Conservation (phyloP, 371 early-diverging fungal species). For the Lichtheimia corymbifera region DNA sequence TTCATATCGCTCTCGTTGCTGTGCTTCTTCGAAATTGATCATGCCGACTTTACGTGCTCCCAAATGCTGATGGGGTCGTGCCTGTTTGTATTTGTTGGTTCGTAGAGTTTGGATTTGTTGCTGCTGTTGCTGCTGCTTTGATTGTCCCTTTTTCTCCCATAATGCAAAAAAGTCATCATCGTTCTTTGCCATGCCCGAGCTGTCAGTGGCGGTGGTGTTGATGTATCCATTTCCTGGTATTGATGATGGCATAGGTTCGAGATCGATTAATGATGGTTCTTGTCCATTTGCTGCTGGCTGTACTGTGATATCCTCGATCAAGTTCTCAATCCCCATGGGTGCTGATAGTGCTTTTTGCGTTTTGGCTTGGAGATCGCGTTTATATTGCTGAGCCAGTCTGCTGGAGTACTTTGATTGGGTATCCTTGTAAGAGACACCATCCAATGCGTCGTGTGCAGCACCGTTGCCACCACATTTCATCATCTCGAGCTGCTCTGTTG, state of each 20-base stretch:
- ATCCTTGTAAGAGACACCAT: slow-evolving; percentile 54
- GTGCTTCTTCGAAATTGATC: slow-evolving; percentile 85
- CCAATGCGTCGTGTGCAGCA: slow-evolving; percentile 72
- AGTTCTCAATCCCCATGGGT: not conserved
- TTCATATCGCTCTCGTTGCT: slow-evolving; percentile 66
- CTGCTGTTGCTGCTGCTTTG: not conserved
- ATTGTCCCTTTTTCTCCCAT: slow-evolving; percentile 15
- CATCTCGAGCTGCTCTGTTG: slow-evolving; percentile 82
- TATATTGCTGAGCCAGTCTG: slow-evolving; percentile 75
- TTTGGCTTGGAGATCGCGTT: slow-evolving; percentile 63
- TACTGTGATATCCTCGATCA: not conserved
- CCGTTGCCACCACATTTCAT: slow-evolving; percentile 88
- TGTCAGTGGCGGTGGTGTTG: not conserved
- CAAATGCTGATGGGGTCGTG: slow-evolving; percentile 4
- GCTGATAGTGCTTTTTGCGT: not conserved
- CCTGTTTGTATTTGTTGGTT: slow-evolving; percentile 2
- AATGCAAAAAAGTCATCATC: slow-evolving; percentile 22
- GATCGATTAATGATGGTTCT: slow-evolving; percentile 12
- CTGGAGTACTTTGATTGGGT: slow-evolving; percentile 82
- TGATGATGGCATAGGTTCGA: slow-evolving; percentile 8
- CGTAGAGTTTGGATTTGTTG: not conserved
- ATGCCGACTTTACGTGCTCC: slow-evolving; percentile 17
- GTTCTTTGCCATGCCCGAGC: slow-evolving; percentile 2
- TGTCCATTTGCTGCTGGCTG: not conserved
- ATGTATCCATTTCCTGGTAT: slow-evolving; percentile 12